Percentiles rank a stretch among this genome's conserved stretches.
These are phyloP conservation scores for Colletotrichum graminicola DNA, from an alignment of 2,329 filamentous ascomycete genomes.

Conservation along the genomic window DNA sequence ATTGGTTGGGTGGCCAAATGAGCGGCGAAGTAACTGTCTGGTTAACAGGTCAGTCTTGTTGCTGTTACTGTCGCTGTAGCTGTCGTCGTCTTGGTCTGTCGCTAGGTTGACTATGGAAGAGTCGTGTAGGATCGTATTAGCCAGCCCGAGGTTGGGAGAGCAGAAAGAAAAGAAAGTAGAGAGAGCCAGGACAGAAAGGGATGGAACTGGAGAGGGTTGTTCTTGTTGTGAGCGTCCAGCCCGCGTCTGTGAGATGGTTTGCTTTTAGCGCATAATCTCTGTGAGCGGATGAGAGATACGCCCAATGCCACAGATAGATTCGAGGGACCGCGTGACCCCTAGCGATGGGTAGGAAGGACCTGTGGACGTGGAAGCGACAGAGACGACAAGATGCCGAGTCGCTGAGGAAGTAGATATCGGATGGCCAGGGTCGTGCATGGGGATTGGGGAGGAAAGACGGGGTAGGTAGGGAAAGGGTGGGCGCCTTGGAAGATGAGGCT, in stretches of 20 bases:
- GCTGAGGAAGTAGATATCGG: slow-evolving; percentile 23
- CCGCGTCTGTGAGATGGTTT: slow-evolving; percentile 16
- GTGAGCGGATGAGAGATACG: slow-evolving; percentile 31
- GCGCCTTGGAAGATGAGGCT: slow-evolving; percentile 30
- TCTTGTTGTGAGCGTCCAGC: slow-evolving; percentile 7
- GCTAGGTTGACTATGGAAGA: neutral
- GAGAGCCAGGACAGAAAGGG: neutral
- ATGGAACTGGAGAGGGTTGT: slow-evolving; percentile 11
- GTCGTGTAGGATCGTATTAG: neutral
- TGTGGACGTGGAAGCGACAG: slow-evolving; percentile 24
- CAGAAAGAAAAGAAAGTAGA: neutral
- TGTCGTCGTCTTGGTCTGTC: neutral
- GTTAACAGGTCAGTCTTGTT: slow-evolving; percentile 10
- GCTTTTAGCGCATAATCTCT: slow-evolving; percentile 38
- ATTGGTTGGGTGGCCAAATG: slow-evolving; percentile 12
- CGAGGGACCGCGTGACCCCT: slow-evolving; percentile 40
- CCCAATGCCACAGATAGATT: slow-evolving; percentile 42
- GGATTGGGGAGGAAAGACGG: slow-evolving; percentile 32
- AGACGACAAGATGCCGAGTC: slow-evolving; percentile 31
- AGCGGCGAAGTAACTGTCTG: slow-evolving; percentile 15
- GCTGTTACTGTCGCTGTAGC: neutral
- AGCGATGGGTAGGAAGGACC: slow-evolving; percentile 15
- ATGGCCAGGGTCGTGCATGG: slow-evolving; percentile 28
- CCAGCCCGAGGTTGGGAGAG: neutral
- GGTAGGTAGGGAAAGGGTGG: slow-evolving; percentile 12